Evolutionary conservation across 106 monocot species (phyloP), one percentile per base, ranked within the genome.

Genomic region (Narthecium ossifragum): DNA sequence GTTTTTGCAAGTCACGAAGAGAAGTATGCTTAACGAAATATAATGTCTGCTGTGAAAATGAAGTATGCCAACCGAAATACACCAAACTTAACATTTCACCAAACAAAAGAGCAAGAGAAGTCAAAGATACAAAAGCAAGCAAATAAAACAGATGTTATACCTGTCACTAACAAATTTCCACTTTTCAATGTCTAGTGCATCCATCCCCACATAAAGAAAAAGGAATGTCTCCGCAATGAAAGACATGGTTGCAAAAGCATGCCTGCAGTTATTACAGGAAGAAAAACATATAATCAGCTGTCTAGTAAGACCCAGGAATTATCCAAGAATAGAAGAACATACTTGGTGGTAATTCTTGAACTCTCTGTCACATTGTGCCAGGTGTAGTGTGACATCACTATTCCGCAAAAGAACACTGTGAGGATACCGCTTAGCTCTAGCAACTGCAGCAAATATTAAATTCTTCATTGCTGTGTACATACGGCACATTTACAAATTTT

Each of bases 281-380:
- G 30, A 36, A 18, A 12, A 18, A 58, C 17, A 17, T 6, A 18
- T 2, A 43, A 43, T 43, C 43, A 43, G 17, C 14, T 17, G 18
- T 10, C 14, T 43, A 17, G 0, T 43, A 17, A 43, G 0, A 43
- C 18, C 10, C 43, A 43, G 18, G 15, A 43, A n/a, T n/a, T 0
- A 3, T 33, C 10, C 20, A 22, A 8, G 36, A 38, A 3, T 37
- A 6, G 37, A 11, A 23, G 13, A 10, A 69, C 74, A 27, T 80
- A 98, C 96, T 90, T 98, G 59, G 96, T 98, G 51, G 96, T 98
- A 53, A 90, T 45, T 84, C 96, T 83, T 32, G 96, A 90, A 70
- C 90, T 98, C 68, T 98, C 96, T 33, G 96, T 98, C 52, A 98
- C 96, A 70, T 98, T 98, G 47, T 98, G 96, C 96, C 96, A 98